Percentiles rank a stretch among this genome's conserved stretches.
Conservation (phyloP, 2,329 filamentous ascomycete species). For the Calonectria ilicicola region DNA sequence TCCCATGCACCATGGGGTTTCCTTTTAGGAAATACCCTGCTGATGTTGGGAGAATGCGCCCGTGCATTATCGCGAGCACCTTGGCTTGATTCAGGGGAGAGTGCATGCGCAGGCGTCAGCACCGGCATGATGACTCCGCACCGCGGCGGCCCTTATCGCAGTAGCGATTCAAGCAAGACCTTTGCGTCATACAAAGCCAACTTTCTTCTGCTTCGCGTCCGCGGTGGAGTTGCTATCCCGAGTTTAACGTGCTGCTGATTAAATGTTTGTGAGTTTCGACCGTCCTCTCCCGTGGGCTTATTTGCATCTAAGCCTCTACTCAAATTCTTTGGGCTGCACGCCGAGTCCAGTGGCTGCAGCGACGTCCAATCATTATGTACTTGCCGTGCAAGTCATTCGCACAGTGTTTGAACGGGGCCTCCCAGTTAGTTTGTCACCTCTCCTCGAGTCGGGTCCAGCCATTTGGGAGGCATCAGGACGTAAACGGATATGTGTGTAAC, state of each 20-base stretch:
- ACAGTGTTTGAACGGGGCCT: constrained; percentile 5
- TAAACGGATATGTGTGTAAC: constrained; percentile 11
- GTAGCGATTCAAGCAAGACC: neutral
- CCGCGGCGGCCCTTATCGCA: neutral
- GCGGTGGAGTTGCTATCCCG: constrained; percentile 4
- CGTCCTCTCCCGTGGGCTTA: neutral
- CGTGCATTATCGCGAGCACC: constrained; percentile 2
- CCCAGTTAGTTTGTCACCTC: neutral
- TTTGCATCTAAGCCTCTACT: neutral
- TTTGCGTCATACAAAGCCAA: constrained; percentile 10
- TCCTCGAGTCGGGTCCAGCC: neutral
- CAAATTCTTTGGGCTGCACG: neutral
- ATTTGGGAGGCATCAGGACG: neutral
- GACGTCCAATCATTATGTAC: neutral
- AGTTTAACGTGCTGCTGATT: neutral
- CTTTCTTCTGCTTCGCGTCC: constrained; percentile 6
- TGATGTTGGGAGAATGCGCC: neutral
- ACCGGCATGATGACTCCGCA: neutral
- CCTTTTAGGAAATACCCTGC: constrained; percentile 21
- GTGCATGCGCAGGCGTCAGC: constrained; percentile 3
- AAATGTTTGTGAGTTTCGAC: neutral
- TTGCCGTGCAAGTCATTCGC: neutral
- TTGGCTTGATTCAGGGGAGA: constrained; percentile 9
- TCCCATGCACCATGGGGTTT: neutral
- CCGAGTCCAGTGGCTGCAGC: neutral